Conservation (phyloP, 352 stramenopile species). For the Pythium vanterpoolii region DNA sequence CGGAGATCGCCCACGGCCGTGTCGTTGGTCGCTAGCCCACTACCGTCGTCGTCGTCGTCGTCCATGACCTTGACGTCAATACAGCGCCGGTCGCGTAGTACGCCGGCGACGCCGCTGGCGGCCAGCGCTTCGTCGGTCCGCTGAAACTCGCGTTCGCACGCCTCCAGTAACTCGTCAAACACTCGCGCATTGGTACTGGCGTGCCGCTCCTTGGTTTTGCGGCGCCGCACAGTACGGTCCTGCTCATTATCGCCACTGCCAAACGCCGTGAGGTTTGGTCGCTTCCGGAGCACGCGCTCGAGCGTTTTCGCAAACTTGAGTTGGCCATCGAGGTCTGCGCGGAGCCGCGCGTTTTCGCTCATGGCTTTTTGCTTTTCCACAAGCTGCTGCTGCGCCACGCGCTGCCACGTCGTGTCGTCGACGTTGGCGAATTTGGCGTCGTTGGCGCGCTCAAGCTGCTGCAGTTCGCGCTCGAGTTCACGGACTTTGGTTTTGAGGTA, state of each 20-base stretch:
- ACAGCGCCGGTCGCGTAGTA: conserved; percentile 25
- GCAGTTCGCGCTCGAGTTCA: conserved; percentile 31
- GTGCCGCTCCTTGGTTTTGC: conserved; percentile 7
- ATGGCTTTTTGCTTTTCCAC: conserved; percentile 31
- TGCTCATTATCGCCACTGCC: background rate
- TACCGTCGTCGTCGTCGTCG: conserved; percentile 17
- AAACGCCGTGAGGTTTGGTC: conserved; percentile 26
- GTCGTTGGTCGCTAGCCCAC: background rate
- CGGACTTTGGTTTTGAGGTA: conserved; percentile 34
- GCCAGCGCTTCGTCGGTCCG: conserved; percentile 24
- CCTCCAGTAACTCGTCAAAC: conserved; percentile 26
- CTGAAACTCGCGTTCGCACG: conserved; percentile 19
- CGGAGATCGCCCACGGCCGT: conserved; percentile 16
- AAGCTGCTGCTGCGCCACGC: conserved; percentile 36
- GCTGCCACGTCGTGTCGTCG: conserved; percentile 32
- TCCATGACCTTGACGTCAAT: conserved; percentile 26
- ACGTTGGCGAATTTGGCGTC: conserved; percentile 16
- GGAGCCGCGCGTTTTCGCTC: conserved; percentile 36
- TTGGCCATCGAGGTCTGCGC: conserved; percentile 27
- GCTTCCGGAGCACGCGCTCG: conserved; percentile 35
- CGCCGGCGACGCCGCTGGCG: conserved; percentile 2
- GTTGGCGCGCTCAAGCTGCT: conserved; percentile 24
- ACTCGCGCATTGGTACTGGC: background rate
- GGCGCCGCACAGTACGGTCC: background rate
- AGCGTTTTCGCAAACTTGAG: conserved; percentile 35